Conservation (phyloP, 2,329 filamentous ascomycete genomes). For the Fusarium sp. region DNA sequence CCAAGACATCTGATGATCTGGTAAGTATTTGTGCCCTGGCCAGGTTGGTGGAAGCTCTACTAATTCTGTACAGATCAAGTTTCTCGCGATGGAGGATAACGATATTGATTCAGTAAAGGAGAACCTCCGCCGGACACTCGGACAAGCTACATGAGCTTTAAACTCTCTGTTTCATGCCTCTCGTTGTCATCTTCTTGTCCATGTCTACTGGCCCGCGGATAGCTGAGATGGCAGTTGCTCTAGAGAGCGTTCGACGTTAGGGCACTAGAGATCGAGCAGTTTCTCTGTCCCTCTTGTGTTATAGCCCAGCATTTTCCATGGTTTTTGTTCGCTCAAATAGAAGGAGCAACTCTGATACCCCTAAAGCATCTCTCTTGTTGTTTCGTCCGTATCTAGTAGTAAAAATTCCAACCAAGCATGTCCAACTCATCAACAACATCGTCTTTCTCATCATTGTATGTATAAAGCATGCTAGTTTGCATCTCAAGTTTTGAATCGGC, state of each 20-base stretch:
- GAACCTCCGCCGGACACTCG: constrained; percentile 65
- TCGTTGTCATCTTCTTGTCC: background rate
- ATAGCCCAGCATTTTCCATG: background rate
- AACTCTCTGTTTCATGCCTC: background rate
- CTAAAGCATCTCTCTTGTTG: background rate
- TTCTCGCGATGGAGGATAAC: constrained; percentile 70
- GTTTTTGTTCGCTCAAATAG: background rate
- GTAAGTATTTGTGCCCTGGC: constrained; percentile 59
- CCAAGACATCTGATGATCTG: constrained; percentile 73
- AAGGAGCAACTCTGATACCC: constrained; percentile 38
- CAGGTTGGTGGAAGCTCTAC: background rate
- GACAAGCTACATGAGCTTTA: constrained; percentile 43
- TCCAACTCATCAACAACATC: background rate
- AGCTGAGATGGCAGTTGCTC: background rate
- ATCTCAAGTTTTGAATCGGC: background rate
- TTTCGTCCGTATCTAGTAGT: background rate
- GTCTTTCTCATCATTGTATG: background rate
- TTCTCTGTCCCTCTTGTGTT: background rate
- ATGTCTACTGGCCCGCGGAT: background rate
- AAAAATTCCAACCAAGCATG: background rate
- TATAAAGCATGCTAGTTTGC: constrained; percentile 4
- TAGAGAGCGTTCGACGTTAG: background rate
- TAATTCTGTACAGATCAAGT: constrained; percentile 66
- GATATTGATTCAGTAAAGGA: constrained; percentile 69
- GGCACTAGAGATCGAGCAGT: background rate